Evolutionary conservation across 1,284 basidiomycete genomes (phyloP), one percentile per base, ranked within the genome.

Genomic region (Boletellus dicymbophilus): DNA sequence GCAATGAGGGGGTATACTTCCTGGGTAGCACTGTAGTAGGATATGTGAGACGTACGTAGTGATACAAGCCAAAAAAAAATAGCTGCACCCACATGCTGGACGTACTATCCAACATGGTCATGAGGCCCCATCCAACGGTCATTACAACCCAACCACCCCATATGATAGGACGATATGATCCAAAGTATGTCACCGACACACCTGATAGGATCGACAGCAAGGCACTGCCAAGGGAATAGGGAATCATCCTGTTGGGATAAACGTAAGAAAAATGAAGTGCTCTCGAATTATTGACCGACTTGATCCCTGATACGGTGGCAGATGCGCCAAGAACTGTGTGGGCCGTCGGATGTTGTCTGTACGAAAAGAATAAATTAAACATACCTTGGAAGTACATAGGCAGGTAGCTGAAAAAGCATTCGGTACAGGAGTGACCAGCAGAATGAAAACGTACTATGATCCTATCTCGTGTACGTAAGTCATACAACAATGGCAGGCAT

Each of bases 301-400:
- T 63, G 28, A 81, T 59, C 15, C 79, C 79, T 3, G 76, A 69
- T 47, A 62, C 56, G 6, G 73, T 71, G 13, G 79, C 71, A 7
- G 68, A 69, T 4, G 73, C 63, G 6, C 80, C 79, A n/a, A 77
- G 67, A 22, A 69, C 68, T 67, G n/a, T 28, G 8, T 3, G 7
- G 6, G 7, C 20, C 15, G 51, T 57, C 63, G 72, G 7, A 18
- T n/a, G 51, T 57, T 63, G 72, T 57, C 23, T 12, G n/a, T 45
- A 31, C 11, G 8, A 15, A 13, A 31, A 15, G 13, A 31, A 5
- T 10, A 31, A 20, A 33, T 38, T 22, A 49, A 44, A 31, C 58
- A 27, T 47, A 21, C 65, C 66, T 55, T 67, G 63, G 21, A 55
- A 69, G 44, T 64, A 65, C 54, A 66, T 47, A 6, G 67, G 65